A percentile compares a stretch with the other conserved stretches of the same genome.
phyloP scores from a whole-genome alignment of 2,329 filamentous ascomycete genomes.

The Scedosporium boydii region DNA sequence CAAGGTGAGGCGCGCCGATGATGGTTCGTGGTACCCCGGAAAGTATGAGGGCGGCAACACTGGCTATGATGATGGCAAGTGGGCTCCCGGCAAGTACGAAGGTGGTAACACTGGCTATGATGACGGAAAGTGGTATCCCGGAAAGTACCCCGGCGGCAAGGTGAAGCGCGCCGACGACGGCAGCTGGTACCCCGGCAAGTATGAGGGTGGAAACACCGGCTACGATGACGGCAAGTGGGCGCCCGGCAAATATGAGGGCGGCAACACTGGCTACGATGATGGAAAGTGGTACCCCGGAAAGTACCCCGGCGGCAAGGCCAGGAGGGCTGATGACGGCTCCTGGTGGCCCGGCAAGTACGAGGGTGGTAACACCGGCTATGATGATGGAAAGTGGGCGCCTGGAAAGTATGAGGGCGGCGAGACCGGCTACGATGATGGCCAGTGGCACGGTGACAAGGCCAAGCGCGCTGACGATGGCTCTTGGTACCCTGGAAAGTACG shows the following conservation, averaged over 20 bases:
- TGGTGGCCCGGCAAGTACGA: constrained; percentile 9
- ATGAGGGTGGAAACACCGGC: constrained; percentile 2
- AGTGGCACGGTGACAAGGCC: no score
- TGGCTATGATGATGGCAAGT: constrained; percentile 8
- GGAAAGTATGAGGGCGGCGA: no score
- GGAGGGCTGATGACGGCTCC: constrained; percentile 2
- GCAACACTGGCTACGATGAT: no score
- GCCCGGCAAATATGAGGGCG: no score
- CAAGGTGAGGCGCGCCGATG: constrained; percentile 7
- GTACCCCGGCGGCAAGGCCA: no score
- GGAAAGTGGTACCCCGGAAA: no score
- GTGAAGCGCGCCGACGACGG: constrained; percentile 8
- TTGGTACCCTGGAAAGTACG: constrained; percentile 9
- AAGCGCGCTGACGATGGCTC: constrained; percentile 3
- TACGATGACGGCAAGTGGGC: no score
- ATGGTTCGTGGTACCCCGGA: constrained; percentile 7
- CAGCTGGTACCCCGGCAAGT: constrained; percentile 3
- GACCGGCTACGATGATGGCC: no score
- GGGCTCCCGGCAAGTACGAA: constrained; percentile 7
- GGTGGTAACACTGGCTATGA: constrained; percentile 3
- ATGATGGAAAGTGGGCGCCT: constrained; percentile 6
- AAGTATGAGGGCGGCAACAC: constrained; percentile 10
- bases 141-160: constrained; percentile 9
- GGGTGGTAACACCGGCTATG: neutral
- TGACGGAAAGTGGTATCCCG: constrained; percentile 7